Base-by-base conservation (phyloP, 108 stramenopile species). In the Pseudonitzschia delicatissima region DNA sequence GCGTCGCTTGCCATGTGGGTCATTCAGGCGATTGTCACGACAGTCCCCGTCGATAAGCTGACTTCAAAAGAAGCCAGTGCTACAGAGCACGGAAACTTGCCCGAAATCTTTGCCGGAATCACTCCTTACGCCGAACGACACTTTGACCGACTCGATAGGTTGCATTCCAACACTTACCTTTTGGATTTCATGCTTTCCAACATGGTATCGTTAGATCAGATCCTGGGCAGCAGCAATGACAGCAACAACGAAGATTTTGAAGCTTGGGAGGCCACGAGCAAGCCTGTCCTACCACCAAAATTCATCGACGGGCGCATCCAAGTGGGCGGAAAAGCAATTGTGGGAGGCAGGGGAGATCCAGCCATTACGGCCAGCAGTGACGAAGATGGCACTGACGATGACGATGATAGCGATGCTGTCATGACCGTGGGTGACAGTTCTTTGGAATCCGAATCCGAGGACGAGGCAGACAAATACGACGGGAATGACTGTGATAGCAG, bases 41-140 rank as follows among this genome's bases (percentile, higher is more conserved):
- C 77, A 13, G 76, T 94, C 36, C 79, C 88, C 15, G 85, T 80
- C 39, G 74, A 87, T 23, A 70, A 76, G 42, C 66, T 95, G n/a
- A 78, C 82, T 15, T 31, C 67, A 7, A 71, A 62, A 29, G 78
- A 82, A 42, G 89, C 84, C 2, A 40, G 20, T 5, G 39, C 23
- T n/a, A 61, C 60, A 12, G 27, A 61, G 37, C 60, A 61, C 39
- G 60, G 60, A 5, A 61, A 20, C 21, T 69, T 92, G 17, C 87
- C 90, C 21, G 86, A 88, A 71, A 84, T 88, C 18, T 48, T 95
- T 37, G 82, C 85, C 27, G 85, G 93, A 5, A 85, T 95, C 28
- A 73, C 77, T 32, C 90, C 90, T 2, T 95, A 95, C 61, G 89
- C 88, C 25, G 93, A 92, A 50, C 71, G 93, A 32, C 93, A 95